Conservation (phyloP, 2,329 filamentous ascomycete genomes). For the Scytalidium lignicola region DNA sequence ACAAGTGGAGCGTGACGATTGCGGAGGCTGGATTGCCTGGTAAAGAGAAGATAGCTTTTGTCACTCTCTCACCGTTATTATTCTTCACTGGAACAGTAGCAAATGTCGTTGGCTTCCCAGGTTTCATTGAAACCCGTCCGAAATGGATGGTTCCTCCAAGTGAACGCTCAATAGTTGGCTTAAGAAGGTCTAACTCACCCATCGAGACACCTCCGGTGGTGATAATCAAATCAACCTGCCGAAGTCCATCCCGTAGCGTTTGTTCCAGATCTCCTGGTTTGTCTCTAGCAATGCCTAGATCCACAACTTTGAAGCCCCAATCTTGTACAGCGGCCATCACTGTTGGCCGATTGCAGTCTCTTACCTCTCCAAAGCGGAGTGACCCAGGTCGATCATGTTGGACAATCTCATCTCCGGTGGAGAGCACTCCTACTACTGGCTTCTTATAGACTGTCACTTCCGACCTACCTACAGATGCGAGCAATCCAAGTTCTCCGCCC, state of each 20-base stretch:
- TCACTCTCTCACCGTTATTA: constrained; percentile 50
- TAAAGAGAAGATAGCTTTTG: constrained; percentile 78
- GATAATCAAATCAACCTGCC: constrained; percentile 73
- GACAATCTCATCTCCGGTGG: constrained; percentile 92
- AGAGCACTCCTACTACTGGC: constrained; percentile 79
- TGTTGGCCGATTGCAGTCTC: constrained; percentile 88
- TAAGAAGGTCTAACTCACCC: constrained; percentile 94
- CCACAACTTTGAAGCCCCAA: constrained; percentile 73
- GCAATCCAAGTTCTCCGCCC: constrained; percentile 85
- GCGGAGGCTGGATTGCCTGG: constrained; percentile 94
- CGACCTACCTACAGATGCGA: constrained; percentile 76
- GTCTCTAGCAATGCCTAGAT: constrained; percentile 81
- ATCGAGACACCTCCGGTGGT: constrained; percentile 95
- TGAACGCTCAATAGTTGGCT: constrained; percentile 87
- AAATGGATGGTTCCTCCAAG: constrained; percentile 94
- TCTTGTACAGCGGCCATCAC: constrained; percentile 71
- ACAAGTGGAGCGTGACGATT: constrained; percentile 88
- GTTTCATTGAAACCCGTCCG: constrained; percentile 94
- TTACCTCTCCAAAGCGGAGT: constrained; percentile 75
- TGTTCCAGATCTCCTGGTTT: constrained; percentile 69
- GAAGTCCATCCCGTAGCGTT: constrained; percentile 68
- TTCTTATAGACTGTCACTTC: constrained; percentile 68
- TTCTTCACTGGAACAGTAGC: constrained; percentile 73
- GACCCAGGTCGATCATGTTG: constrained; percentile 59
- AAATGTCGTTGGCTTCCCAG: constrained; percentile 95